Evolutionary conservation across 1,284 basidiomycete genomes (phyloP).

Genomic region (Rhodotorula mucilaginosa): DNA sequence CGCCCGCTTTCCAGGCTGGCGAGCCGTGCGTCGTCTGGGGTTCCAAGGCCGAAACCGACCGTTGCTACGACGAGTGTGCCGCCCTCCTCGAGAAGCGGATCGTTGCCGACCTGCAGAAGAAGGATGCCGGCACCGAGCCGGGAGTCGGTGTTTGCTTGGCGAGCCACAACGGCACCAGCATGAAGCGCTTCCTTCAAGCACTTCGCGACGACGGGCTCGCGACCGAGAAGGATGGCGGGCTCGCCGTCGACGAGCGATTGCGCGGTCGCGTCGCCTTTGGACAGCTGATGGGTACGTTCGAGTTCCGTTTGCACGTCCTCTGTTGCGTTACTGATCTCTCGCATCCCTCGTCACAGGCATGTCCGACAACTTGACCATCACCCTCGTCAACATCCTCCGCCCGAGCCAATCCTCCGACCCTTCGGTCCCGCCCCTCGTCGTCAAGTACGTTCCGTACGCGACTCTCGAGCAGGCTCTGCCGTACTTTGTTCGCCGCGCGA

Average conservation of each 20-base stretch:
- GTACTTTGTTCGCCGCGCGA: constrained; percentile 44
- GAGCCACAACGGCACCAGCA: constrained; percentile 43
- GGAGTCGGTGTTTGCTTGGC: constrained; percentile 38
- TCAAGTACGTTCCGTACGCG: constrained; percentile 43
- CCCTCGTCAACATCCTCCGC: constrained; percentile 37
- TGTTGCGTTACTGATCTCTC: not conserved
- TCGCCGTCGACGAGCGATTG: constrained; percentile 38
- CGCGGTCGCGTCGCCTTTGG: constrained; percentile 42
- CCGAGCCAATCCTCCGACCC: constrained; percentile 11
- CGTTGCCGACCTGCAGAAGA: constrained; percentile 40
- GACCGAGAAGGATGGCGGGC: constrained; percentile 19
- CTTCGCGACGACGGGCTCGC: constrained; percentile 36
- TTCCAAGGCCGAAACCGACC: constrained; percentile 72
- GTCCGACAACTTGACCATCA: constrained; percentile 43
- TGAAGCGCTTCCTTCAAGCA: constrained; percentile 31
- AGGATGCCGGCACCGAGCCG: not conserved
- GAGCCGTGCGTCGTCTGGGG: constrained; percentile 64
- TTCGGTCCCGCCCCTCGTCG: constrained; percentile 33
- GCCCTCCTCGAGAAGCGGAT: constrained; percentile 63
- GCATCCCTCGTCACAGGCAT: constrained; percentile 33
- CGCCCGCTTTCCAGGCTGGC: constrained; percentile 43
- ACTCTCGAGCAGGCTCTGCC: constrained; percentile 42
- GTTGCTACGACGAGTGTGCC: constrained; percentile 70
- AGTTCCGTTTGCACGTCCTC: not conserved
- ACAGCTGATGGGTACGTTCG: constrained; percentile 42